A percentile compares a stretch with the other conserved stretches of the same genome.
Conservation (phyloP, 148 eudicot genomes). For the Vaccinium darrowii region DNA sequence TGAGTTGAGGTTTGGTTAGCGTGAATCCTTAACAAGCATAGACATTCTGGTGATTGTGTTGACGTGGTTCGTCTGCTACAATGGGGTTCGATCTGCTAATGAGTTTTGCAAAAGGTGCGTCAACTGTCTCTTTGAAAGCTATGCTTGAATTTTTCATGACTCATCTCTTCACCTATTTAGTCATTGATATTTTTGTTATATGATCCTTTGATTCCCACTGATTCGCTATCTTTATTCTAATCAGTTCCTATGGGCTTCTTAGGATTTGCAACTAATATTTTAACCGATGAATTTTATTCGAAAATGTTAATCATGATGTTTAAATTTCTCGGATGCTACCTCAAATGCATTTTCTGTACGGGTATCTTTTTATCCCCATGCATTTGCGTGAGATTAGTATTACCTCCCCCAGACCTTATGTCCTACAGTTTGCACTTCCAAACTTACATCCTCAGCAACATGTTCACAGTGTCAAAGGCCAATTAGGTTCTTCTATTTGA, state of each 20-base stretch:
- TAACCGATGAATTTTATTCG: not conserved
- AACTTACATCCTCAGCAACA: not conserved
- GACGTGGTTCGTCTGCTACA: constrained; percentile 48
- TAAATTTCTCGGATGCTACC: not conserved
- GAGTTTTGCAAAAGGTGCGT: constrained; percentile 38
- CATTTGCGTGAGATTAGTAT: not conserved
- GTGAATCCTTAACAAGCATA: constrained; percentile 16
- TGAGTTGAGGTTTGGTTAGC: not conserved
- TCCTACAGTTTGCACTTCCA: not conserved
- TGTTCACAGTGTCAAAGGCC: too few species aligned
- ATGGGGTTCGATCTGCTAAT: constrained; percentile 24
- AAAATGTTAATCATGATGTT: not conserved
- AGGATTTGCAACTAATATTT: not conserved
- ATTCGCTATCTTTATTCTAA: not conserved
- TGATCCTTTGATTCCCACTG: too few species aligned
- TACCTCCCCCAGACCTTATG: too few species aligned
- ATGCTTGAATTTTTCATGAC: not conserved
- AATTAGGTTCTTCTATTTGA: not conserved
- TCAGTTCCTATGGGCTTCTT: not conserved
- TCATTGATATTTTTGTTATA: not conserved
- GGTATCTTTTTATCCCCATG: not conserved
- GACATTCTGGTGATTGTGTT: constrained; percentile 46
- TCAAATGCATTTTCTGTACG: not conserved
- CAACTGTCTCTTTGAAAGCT: not conserved
- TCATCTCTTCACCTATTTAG: not conserved